These are phyloP conservation scores for Rusavskia elegans DNA, from an alignment of 495 filamentous ascomycete genomes.

Conservation along the genomic window DNA sequence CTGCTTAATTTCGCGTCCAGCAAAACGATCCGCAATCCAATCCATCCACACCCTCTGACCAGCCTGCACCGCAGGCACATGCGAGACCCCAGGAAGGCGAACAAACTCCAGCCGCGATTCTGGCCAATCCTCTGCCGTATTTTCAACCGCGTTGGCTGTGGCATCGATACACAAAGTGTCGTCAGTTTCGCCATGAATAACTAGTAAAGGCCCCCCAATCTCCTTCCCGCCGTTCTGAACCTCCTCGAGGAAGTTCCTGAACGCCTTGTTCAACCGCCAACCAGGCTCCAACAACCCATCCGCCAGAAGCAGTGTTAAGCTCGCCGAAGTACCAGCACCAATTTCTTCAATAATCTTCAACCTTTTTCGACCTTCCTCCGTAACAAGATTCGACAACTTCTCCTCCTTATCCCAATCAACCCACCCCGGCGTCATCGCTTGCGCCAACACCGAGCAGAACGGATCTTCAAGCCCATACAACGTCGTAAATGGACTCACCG, in stretches of 20 bases:
- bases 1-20: conserved; percentile 8
- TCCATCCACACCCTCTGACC: conserved; percentile 20
- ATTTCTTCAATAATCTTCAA: no score
- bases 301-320: background rate
- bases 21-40: conserved; percentile 24
- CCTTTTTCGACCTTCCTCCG: no score
- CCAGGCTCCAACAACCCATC: background rate
- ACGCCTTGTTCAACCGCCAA: conserved; percentile 3
- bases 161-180: conserved; percentile 5
- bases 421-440: no score
- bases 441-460: no score
- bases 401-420: no score
- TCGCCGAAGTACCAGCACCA: no score
- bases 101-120: conserved; percentile 15
- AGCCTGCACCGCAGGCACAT: conserved; percentile 19
- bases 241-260: conserved; percentile 5
- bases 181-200: conserved; percentile 26
- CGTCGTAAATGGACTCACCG: conserved; percentile 9
- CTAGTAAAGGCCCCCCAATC: conserved; percentile 25
- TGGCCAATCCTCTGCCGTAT: conserved; percentile 12
- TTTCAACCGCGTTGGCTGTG: conserved; percentile 13
- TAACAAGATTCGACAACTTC: no score
- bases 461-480: no score
- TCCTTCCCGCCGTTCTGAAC: conserved; percentile 12
- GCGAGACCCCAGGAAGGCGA: conserved; percentile 15